A percentile compares a stretch with the other conserved stretches of the same genome.
Conservation (phyloP, 202 grass and related monocot genomes). For the Thinopyrum obtusiflorum region DNA sequence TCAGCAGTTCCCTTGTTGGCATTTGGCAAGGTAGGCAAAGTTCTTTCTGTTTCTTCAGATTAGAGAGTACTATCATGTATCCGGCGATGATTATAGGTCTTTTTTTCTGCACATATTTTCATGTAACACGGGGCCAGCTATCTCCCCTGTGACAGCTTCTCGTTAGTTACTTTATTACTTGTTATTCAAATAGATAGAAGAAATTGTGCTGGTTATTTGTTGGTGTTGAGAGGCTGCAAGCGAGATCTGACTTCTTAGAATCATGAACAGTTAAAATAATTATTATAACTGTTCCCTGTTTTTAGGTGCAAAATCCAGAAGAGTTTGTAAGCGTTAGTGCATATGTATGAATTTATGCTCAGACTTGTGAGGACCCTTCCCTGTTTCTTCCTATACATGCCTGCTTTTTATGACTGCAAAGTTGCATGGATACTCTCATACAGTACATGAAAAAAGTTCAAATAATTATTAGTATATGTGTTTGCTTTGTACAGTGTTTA, state of each 20-base stretch:
- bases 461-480: neutral
- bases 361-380: neutral
- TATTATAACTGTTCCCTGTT: no score
- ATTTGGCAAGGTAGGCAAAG: conserved; percentile 5
- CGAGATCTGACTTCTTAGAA: neutral
- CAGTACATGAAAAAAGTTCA: no score
- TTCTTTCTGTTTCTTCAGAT: neutral
- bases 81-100: neutral
- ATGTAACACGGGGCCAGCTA: neutral
- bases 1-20: conserved; percentile 3
- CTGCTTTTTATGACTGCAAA: neutral
- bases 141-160: neutral
- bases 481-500: neutral
- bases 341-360: neutral
- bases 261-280: neutral
- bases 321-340: neutral
- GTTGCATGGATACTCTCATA: neutral
- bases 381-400: neutral
- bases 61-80: neutral
- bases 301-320: no score
- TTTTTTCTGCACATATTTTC: conserved; percentile 4
- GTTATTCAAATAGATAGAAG: neutral
- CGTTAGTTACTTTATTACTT: neutral
- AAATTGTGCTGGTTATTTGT: neutral
- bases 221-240: neutral